Evolutionary conservation across 2,329 filamentous ascomycete species (phyloP).

Genomic region (Fulvia fulva): DNA sequence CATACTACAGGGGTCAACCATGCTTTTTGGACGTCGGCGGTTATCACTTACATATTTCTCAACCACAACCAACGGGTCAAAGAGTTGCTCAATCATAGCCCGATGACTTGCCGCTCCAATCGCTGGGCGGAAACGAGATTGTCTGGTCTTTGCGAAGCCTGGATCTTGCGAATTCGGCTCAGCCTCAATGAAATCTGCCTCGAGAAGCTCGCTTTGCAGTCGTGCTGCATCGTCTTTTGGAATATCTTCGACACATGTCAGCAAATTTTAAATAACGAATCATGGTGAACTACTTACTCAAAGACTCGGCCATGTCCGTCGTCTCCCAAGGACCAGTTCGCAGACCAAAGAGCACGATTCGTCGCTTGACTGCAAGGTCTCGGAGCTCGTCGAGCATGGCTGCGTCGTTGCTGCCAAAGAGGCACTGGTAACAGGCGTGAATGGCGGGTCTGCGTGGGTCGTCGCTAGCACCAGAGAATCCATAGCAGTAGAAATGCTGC

Average conservation of each 20-base stretch:
- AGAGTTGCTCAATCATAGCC: slow-evolving; percentile 24
- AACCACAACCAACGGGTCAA: slow-evolving; percentile 27
- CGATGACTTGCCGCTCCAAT: slow-evolving; percentile 17
- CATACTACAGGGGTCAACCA: background rate
- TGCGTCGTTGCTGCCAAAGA: slow-evolving; percentile 27
- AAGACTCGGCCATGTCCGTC: slow-evolving; percentile 13
- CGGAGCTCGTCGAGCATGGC: slow-evolving; percentile 17
- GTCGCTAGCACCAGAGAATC: slow-evolving; percentile 38
- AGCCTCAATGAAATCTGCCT: slow-evolving; percentile 20
- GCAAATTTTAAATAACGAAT: background rate
- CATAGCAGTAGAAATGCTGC: slow-evolving; percentile 48
- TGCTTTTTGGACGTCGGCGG: background rate
- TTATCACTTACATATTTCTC: slow-evolving; percentile 20
- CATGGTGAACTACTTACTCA: slow-evolving; percentile 15
- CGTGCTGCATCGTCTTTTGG: slow-evolving; percentile 5
- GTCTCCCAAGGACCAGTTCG: slow-evolving; percentile 20
- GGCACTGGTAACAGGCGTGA: slow-evolving; percentile 47
- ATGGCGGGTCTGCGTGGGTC: slow-evolving; percentile 32
- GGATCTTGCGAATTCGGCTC: slow-evolving; percentile 16
- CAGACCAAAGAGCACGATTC: slow-evolving; percentile 23
- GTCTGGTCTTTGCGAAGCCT: slow-evolving; percentile 16
- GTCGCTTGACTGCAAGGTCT: slow-evolving; percentile 24
- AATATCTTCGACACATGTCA: slow-evolving; percentile 17
- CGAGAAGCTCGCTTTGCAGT: slow-evolving; percentile 20
- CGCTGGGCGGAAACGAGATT: slow-evolving; percentile 22